These are phyloP conservation scores for Cyberlindnera euphorbiiphila DNA, from an alignment of 805 yeast genomes.

Conservation along the genomic window DNA sequence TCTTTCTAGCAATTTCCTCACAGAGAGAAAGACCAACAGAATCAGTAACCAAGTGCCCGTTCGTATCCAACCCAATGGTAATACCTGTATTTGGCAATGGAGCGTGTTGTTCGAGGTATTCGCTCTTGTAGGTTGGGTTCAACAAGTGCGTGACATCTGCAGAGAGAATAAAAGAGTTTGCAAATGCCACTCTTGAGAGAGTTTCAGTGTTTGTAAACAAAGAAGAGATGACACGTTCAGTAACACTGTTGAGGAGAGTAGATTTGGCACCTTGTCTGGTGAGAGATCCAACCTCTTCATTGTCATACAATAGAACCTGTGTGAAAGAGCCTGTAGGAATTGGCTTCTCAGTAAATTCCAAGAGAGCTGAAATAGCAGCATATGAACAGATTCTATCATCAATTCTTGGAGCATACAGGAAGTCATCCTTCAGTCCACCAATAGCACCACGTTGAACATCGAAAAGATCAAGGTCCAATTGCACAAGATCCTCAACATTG, in stretches of 20 bases:
- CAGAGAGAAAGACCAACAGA: constrained; percentile 65
- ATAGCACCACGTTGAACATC: constrained; percentile 77
- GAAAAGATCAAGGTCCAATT: constrained; percentile 72
- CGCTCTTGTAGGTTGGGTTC: constrained; percentile 71
- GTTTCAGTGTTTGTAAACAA: constrained; percentile 19
- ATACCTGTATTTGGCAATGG: constrained; percentile 79
- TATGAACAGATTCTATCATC: constrained; percentile 83
- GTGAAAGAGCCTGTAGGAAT: constrained; percentile 40
- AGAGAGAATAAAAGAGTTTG: constrained; percentile 75
- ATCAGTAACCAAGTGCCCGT: constrained; percentile 83
- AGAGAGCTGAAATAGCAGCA: constrained; percentile 61
- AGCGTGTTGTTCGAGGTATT: constrained; percentile 72
- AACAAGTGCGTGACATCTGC: constrained; percentile 83
- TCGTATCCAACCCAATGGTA: constrained; percentile 67
- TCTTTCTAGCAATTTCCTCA: constrained; percentile 62
- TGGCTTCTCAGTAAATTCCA: constrained; percentile 40
- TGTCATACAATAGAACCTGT: constrained; percentile 65
- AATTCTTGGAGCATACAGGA: constrained; percentile 75
- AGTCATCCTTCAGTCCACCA: constrained; percentile 77
- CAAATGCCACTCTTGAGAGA: constrained; percentile 43
- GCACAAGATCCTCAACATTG: constrained; percentile 57
- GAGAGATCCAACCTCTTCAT: constrained; percentile 81
- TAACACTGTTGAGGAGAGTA: constrained; percentile 62
- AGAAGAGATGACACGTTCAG: constrained; percentile 47
- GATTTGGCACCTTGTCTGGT: constrained; percentile 83